Evolutionary conservation across 2,329 filamentous ascomycete species (phyloP).

Genomic region (Phialemonium atrogriseum): DNA sequence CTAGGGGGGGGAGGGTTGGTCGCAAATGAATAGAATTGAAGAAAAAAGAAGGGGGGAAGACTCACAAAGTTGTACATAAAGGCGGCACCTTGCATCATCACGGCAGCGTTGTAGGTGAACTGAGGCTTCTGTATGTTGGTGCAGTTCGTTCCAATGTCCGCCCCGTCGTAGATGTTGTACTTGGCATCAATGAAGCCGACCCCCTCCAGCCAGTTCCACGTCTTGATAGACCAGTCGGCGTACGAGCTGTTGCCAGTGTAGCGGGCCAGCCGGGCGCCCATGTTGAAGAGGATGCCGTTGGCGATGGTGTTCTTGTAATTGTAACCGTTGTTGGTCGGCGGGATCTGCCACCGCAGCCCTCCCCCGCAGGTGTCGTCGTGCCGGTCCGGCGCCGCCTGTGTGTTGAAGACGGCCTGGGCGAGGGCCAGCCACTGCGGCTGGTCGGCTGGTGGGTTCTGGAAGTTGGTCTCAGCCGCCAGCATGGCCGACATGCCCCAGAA

Average conservation of each 20-base stretch:
- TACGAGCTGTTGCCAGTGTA: slow-evolving; percentile 53
- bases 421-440: slow-evolving; percentile 44
- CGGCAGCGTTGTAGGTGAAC: slow-evolving; percentile 47
- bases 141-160: slow-evolving; percentile 42
- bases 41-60: background rate
- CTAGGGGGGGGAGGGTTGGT: background rate
- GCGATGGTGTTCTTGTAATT: slow-evolving; percentile 50
- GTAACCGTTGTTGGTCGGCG: slow-evolving; percentile 54
- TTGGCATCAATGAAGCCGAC: slow-evolving; percentile 43
- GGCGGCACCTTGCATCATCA: slow-evolving; percentile 45
- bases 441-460: slow-evolving; percentile 42
- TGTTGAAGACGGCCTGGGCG: slow-evolving; percentile 52
- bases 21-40: background rate
- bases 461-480: slow-evolving; percentile 44
- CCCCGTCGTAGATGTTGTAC: slow-evolving; percentile 54
- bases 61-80: slow-evolving; percentile 47
- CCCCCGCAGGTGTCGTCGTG: slow-evolving; percentile 45
- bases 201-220: slow-evolving; percentile 46
- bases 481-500: slow-evolving; percentile 57
- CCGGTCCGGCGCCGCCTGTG: slow-evolving; percentile 36
- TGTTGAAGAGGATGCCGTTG: slow-evolving; percentile 41
- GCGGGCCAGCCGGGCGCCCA: slow-evolving; percentile 49
- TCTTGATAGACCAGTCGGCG: slow-evolving; percentile 43
- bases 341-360: slow-evolving; percentile 62
- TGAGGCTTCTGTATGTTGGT: slow-evolving; percentile 40